Percentiles rank a stretch among this genome's conserved stretches.
Evolutionary conservation across 345 rosid genomes (phyloP).

Genomic region (Eucalyptus tenuipes): DNA sequence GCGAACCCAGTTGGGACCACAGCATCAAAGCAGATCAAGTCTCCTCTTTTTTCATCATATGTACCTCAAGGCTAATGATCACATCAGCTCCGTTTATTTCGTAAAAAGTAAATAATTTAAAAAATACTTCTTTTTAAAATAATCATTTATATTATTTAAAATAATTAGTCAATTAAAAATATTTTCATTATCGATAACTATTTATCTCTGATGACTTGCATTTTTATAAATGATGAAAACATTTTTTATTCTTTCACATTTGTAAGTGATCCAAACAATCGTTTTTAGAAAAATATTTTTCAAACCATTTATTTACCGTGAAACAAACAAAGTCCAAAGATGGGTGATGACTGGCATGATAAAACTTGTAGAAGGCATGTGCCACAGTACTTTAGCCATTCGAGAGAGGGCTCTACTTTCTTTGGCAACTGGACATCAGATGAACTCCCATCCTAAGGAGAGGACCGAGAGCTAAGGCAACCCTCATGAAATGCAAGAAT

Average conservation of each 20-base stretch:
- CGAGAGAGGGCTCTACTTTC: background rate
- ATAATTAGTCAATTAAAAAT: background rate
- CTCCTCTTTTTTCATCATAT: background rate
- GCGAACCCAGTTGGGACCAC: background rate
- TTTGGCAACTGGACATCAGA: background rate
- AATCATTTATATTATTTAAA: no score
- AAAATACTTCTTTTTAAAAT: no score
- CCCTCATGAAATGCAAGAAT: background rate
- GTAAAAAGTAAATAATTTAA: no score
- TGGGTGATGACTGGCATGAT: background rate
- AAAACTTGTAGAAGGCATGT: background rate
- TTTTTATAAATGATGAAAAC: no score
- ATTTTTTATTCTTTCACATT: background rate
- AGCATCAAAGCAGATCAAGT: background rate
- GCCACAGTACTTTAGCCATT: background rate
- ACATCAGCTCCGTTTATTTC: no score
- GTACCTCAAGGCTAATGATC: background rate
- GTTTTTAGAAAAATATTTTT: no score
- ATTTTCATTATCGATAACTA: no score
- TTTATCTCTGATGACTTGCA: fast-evolving
- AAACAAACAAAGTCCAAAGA: background rate
- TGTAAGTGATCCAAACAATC: fast-evolving
- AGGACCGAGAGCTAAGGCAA: background rate
- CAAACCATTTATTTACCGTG: fast-evolving
- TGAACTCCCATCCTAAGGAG: background rate